Conservation (phyloP, 805 yeast species). For the Naumovozyma baii region DNA sequence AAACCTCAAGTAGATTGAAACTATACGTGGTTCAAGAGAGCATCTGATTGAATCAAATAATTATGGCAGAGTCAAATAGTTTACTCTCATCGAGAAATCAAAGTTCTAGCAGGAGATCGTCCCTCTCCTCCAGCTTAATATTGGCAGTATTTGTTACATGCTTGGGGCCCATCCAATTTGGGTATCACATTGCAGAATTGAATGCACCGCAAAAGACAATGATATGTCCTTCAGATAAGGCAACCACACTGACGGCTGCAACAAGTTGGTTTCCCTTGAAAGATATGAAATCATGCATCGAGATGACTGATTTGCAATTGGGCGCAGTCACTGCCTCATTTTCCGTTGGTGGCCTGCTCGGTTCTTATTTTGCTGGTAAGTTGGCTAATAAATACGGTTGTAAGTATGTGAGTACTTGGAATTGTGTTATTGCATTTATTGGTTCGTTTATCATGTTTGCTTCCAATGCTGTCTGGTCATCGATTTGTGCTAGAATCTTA, state of each 20-base stretch:
- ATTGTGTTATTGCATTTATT: slow-evolving; percentile 41
- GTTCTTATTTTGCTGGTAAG: slow-evolving; percentile 60
- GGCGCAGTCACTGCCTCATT: slow-evolving; percentile 73
- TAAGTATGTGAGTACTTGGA: slow-evolving; percentile 40
- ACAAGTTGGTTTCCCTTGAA: slow-evolving; percentile 12
- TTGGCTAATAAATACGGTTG: slow-evolving; percentile 63
- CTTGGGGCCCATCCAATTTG: slow-evolving; percentile 77
- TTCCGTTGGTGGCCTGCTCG: slow-evolving; percentile 74
- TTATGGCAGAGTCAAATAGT: neutral
- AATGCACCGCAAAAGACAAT: slow-evolving; percentile 77
- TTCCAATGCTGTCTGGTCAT: slow-evolving; percentile 33
- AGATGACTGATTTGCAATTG: slow-evolving; percentile 44
- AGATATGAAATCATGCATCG: slow-evolving; percentile 46
- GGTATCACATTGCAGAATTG: slow-evolving; percentile 89
- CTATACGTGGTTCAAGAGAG: no score
- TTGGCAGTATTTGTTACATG: slow-evolving; percentile 40
- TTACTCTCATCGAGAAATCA: no score
- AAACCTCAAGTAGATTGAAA: no score
- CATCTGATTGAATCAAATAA: neutral
- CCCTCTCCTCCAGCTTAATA: slow-evolving; percentile 2
- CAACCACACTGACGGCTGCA: slow-evolving; percentile 1
- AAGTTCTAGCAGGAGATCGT: neutral
- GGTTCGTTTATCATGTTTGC: slow-evolving; percentile 57
- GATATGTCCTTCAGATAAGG: slow-evolving; percentile 35
- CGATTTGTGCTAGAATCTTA: slow-evolving; percentile 62